Evolutionary conservation across 2,329 filamentous ascomycete species (phyloP), one percentile per base, ranked within the genome.

Genomic region (Fusarium lyarnte): DNA sequence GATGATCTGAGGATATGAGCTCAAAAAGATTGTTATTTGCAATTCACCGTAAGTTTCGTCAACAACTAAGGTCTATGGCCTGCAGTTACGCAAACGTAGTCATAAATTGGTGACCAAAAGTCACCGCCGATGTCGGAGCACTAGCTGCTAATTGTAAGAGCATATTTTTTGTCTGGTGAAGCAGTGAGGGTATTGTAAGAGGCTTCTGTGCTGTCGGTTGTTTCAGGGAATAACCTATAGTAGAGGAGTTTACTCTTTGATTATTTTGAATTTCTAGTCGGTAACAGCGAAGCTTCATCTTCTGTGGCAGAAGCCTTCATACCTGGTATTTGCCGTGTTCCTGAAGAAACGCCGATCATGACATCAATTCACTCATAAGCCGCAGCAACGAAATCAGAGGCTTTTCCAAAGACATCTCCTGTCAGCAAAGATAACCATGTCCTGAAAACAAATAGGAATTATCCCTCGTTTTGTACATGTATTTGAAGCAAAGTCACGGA

Each of bases 271-370:
- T 11, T 33, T 38, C 23, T 25, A 31, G 45, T 58, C 27, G 46
- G 51, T 21, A 45, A 36, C 31, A n/a, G 31, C 36, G 39, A 62
- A 58, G 35, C 27, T 38, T 46, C 33, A 35, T 16, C n/a, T 49
- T 33, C 58, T 27, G 66, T 55, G 45, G 70, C 57, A 46, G 38
- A 73, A 70, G 70, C 45, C 61, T 62, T 46, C 66, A 69, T 69
- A 51, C 64, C 46, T 58, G 41, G 53, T 29, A 39, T 39, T 35
- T 53, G 33, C 49, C 49, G 7, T 53, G 33, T 53, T 53, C 23
- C 33, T 53, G 49, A 33, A 59, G 23, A 52, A 35, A 42, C 58
- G 47, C 19, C 19, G 61, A 70, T 73, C 66, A 68, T 62, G 63
- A 54, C 55, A 67, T 62, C 54, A 42, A 54, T 29, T 23, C 43